Evolutionary conservation across 2,329 filamentous ascomycete species (phyloP).

Genomic region (Colletotrichum viniferum): DNA sequence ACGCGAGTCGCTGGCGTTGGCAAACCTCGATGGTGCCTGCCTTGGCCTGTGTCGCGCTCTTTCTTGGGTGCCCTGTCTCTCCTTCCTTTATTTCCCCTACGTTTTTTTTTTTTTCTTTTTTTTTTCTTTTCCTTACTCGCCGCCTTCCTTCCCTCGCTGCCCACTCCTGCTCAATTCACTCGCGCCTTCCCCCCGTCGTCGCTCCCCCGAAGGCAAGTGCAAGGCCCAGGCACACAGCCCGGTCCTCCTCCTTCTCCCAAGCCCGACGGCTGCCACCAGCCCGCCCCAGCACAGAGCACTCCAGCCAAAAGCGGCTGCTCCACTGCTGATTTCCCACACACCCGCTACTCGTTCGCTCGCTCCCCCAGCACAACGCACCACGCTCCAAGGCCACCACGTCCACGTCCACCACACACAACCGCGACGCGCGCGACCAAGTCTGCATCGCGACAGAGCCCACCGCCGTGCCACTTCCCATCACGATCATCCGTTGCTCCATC

Average conservation of each 20-base stretch:
- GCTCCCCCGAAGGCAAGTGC: background rate
- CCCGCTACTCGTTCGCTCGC: constrained; percentile 16
- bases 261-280: background rate
- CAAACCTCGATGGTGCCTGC: background rate
- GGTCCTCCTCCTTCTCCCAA: background rate
- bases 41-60: background rate
- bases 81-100: background rate
- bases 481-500: constrained; percentile 32
- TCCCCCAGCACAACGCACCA: background rate
- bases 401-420: constrained; percentile 28
- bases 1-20: background rate
- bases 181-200: background rate
- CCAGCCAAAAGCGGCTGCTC: constrained; percentile 10
- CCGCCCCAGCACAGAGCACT: background rate
- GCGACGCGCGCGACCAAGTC: constrained; percentile 23
- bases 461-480: constrained; percentile 47
- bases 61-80: background rate
- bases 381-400: constrained; percentile 35
- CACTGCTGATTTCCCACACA: constrained; percentile 16
- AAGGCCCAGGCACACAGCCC: background rate
- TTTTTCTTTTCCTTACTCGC: background rate
- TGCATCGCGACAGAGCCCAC: constrained; percentile 18
- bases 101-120: background rate
- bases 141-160: background rate
- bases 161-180: background rate